Base-by-base conservation (phyloP, 116 monocot genomes). In the Phalaenopsis hybrid region DNA sequence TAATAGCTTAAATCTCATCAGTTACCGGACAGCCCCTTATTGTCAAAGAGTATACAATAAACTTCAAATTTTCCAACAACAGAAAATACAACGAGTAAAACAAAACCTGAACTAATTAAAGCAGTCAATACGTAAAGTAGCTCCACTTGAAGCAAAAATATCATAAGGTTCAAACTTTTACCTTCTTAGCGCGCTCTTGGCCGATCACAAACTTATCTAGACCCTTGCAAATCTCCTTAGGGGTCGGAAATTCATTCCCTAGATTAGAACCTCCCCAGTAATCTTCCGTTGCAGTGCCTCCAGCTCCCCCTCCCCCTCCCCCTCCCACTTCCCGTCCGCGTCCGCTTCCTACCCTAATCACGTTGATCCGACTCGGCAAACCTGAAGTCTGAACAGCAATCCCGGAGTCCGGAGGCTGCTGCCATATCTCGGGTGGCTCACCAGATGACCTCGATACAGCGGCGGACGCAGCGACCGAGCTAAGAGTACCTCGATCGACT, bases 351-450 rank as follows among this genome's bases (percentile, higher is more conserved):
- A 93, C 87, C 82, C 85, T 89, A 78, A 91, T 87, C 69, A 93
- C 87, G 79, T 93, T 91, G 57, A 89, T 87, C 79, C 85, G 75
- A 6, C 92, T 88, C 44, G 83, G 77, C 37, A 84, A 28, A 57
- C 77, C 77, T 13, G 76, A 73, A 8, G 81, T 69, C 50, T 77
- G 41, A 34, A 61, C 78, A 46, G 85, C 77, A 21, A 74, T 12
- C 20, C 81, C 82, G 18, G 87, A 82, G 11, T 78, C 86, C 10
- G 87, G 80, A 77, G 91, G 84, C 79, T 89, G 95, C 80, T 90
- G 86, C 95, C 95, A 96, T 74, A 90, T 90, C 90, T 96, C 95
- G 52, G 95, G 95, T 20, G 93, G 91, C 37, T 96, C 95, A 12
- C 95, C 92, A 46, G 83, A 72, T 61, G 82, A 76, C 77, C 83